Conservation (phyloP, 176 grass and related monocot genomes). For the Pontederia crassipes region DNA sequence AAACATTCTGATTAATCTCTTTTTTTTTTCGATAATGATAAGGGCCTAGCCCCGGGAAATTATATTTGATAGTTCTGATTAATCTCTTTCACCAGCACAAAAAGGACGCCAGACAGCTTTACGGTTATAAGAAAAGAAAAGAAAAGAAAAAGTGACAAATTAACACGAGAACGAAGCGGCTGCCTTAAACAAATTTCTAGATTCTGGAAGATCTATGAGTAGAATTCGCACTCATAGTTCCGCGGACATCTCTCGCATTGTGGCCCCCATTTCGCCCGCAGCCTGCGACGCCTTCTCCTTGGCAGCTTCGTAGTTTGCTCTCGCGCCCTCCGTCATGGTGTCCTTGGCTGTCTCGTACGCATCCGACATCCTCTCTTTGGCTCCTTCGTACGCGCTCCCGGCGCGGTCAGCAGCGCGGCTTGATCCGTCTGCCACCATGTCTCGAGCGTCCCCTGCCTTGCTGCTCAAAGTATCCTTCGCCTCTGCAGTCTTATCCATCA, state of each 20-base stretch:
- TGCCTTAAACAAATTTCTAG: too few relatives aligned
- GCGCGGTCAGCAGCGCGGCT: neutral
- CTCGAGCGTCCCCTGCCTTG: neutral
- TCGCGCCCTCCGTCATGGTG: conserved; percentile 13
- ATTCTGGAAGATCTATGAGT: neutral
- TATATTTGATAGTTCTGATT: too few relatives aligned
- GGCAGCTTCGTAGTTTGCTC: conserved; percentile 17
- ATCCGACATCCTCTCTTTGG: conserved; percentile 16
- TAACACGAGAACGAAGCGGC: neutral
- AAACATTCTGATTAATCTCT: too few relatives aligned
- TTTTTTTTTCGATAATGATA: too few relatives aligned
- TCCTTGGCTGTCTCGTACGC: conserved; percentile 18
- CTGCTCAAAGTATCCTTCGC: neutral
- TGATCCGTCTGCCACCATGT: neutral
- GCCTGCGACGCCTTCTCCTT: conserved; percentile 29
- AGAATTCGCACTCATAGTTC: neutral
- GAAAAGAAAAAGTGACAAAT: neutral
- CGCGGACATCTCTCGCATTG: neutral
- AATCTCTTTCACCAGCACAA: too few relatives aligned
- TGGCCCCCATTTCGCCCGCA: conserved; percentile 21
- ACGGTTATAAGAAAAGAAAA: neutral
- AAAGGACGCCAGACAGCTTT: too few relatives aligned
- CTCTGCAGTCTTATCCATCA: neutral
- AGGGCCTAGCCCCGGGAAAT: too few relatives aligned
- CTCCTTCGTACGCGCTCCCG: conserved; percentile 12